Percentiles rank a stretch among this genome's conserved stretches.
phyloP scores from a whole-genome alignment of 495 filamentous ascomycete genomes.

The Hyaloscypha finlandica region DNA sequence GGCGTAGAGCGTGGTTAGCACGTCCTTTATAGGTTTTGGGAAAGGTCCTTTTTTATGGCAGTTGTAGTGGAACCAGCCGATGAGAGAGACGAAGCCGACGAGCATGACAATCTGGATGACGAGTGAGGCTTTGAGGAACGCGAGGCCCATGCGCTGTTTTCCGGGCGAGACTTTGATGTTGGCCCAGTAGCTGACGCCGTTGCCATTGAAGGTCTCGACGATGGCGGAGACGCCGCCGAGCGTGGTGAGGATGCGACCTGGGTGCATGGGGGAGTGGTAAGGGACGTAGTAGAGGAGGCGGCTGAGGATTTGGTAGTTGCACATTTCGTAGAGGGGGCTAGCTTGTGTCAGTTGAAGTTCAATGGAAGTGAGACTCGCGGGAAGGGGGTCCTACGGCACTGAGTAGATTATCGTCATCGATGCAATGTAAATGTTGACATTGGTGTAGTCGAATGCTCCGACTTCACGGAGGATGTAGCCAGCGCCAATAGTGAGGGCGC shows the following conservation, averaged over 20 bases:
- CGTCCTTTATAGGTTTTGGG: conserved; percentile 53
- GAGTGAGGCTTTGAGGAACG: conserved; percentile 63
- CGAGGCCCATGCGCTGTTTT: conserved; percentile 54
- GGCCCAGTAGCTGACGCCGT: conserved; percentile 56
- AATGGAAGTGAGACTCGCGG: not conserved
- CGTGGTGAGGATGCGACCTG: conserved; percentile 69
- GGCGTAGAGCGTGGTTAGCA: conserved; percentile 60
- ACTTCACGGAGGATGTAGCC: conserved; percentile 60
- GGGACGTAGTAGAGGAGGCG: conserved; percentile 77
- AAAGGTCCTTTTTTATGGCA: conserved; percentile 53
- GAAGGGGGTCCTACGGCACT: conserved; percentile 54
- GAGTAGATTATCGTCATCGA: conserved; percentile 50
- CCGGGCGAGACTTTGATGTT: conserved; percentile 36
- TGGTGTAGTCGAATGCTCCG: conserved; percentile 59
- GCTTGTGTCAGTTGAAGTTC: not conserved
- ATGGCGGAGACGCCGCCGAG: conserved; percentile 62
- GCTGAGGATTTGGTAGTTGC: conserved; percentile 74
- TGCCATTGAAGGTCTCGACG: conserved; percentile 66
- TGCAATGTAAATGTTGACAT: conserved; percentile 57
- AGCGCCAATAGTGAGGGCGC: conserved; percentile 43
- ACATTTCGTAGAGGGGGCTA: conserved; percentile 68
- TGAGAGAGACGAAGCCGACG: conserved; percentile 57
- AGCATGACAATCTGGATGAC: conserved; percentile 66
- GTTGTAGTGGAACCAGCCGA: conserved; percentile 58
- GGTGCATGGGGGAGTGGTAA: conserved; percentile 72